Evolutionary conservation across 2,329 filamentous ascomycete species (phyloP), one percentile per base, ranked within the genome.

Genomic region (Fusarium floridanum): DNA sequence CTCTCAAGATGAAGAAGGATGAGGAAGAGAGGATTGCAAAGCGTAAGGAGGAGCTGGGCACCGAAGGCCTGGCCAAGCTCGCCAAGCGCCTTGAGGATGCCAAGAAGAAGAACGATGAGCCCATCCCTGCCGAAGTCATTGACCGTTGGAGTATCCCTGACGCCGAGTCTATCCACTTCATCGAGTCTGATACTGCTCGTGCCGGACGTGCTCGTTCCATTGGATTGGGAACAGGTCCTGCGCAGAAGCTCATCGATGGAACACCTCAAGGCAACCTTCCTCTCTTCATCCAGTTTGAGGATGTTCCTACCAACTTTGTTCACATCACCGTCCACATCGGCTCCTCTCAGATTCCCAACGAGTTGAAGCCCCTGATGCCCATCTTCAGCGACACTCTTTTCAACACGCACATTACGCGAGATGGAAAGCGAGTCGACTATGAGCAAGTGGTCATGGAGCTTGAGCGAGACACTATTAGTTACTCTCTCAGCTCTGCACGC

Each of bases 281-380:
- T 0, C 86, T 98, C 4, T 99, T 98, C 83, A 88, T 99, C n/a
- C 96, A 99, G 83, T 99, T 97, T 75, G 97, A 99, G 83, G 92
- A 98, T 79, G 95, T 98, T 16, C 92, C 93, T 3, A 97, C 94
- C 68, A 97, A 95, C 80, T 99, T 99, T 81, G 95, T 97, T 8
- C 93, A 96, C 77, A 89, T 98, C 67, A 92, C 91, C 57, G 84
- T 98, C 27, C 91, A 97, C 66, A 86, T 98, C 60, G 94, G 94
- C 62, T 97, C 95, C 1, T 89, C 91, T 2, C 86, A 90, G 36
- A 87, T 98, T 1, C 94, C 95, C 0, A 88, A 93, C n/a, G 90
- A 95, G 73, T 88, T 96, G 68, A 95, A 96, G 80, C 97, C 97
- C 5, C 84, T 99, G 24, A 86, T 98, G 57, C 89, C 92, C 4